These are phyloP conservation scores for Paraphoma chrysanthemicola DNA, from an alignment of 2,329 filamentous ascomycete genomes.

Conservation along the genomic window DNA sequence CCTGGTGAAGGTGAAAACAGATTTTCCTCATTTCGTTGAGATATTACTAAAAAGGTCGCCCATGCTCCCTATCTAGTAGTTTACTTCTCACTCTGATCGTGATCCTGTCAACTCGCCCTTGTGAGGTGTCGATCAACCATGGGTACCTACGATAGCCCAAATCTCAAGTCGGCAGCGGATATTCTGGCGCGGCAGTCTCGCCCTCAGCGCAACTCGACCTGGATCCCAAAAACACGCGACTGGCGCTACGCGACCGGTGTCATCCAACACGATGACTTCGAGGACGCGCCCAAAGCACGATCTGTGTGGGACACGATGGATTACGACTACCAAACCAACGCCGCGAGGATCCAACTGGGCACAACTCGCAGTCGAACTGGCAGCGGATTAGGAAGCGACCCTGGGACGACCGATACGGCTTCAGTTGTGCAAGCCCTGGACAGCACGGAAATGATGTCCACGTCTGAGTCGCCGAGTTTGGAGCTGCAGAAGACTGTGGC, in stretches of 20 bases:
- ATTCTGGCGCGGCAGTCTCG: slow-evolving; percentile 21
- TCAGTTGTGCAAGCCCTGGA: neutral
- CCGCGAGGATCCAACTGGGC: neutral
- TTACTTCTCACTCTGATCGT: no score
- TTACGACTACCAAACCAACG: slow-evolving; percentile 7
- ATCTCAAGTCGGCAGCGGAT: slow-evolving; percentile 11
- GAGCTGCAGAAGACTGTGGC: neutral
- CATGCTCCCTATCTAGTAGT: neutral
- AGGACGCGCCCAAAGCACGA: slow-evolving; percentile 7
- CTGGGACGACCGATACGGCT: neutral
- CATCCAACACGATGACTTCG: slow-evolving; percentile 18
- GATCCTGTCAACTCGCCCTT: neutral
- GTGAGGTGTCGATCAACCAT: neutral
- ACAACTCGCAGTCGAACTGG: neutral
- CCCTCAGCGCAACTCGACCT: slow-evolving; percentile 19
- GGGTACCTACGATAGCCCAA: neutral
- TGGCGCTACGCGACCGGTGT: slow-evolving; percentile 22
- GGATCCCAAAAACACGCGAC: slow-evolving; percentile 19
- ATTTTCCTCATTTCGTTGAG: neutral
- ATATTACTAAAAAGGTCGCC: neutral
- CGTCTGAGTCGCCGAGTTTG: neutral
- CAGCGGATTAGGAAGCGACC: neutral
- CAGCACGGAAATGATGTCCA: neutral
- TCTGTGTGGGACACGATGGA: slow-evolving; percentile 21
- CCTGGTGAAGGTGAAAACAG: neutral